These are phyloP conservation scores for Lipomyces sp. DNA, from an alignment of 805 yeast genomes.

Conservation along the genomic window DNA sequence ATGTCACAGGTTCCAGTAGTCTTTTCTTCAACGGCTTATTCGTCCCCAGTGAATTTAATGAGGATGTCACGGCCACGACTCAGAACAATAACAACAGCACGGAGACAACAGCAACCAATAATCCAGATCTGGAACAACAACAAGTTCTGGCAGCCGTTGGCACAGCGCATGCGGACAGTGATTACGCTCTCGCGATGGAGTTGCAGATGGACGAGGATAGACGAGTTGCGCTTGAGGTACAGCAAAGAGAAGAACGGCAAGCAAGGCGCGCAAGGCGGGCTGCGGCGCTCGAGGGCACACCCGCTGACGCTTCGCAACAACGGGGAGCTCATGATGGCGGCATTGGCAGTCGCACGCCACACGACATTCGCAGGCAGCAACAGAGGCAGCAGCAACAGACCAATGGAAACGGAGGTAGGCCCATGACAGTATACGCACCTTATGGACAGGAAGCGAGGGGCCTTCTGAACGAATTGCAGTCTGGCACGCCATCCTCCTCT, in stretches of 20 bases:
- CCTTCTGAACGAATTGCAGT: conserved; percentile 15
- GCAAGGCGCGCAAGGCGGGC: conserved; percentile 11
- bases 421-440: conserved; percentile 7
- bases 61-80: no score
- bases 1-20: conserved; percentile 68
- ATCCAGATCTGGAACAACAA: neutral
- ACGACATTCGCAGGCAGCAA: neutral
- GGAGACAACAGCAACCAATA: conserved; percentile 4
- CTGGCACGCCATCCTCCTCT: neutral
- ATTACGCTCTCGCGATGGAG: conserved; percentile 36
- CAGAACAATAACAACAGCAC: no score
- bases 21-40: conserved; percentile 66
- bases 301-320: neutral
- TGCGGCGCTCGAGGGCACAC: neutral
- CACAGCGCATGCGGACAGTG: conserved; percentile 22
- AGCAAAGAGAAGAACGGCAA: conserved; percentile 12
- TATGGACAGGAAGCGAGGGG: conserved; percentile 11
- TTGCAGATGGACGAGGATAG: conserved; percentile 37
- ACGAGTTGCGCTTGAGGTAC: conserved; percentile 29
- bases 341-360: neutral
- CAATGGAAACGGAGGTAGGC: neutral
- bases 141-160: neutral
- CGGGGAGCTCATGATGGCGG: neutral
- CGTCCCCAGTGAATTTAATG: conserved; percentile 39
- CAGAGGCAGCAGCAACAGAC: conserved; percentile 1